Evolutionary conservation across 805 yeast genomes (phyloP).

Genomic region (Wickerhamomyces hampshirensis): DNA sequence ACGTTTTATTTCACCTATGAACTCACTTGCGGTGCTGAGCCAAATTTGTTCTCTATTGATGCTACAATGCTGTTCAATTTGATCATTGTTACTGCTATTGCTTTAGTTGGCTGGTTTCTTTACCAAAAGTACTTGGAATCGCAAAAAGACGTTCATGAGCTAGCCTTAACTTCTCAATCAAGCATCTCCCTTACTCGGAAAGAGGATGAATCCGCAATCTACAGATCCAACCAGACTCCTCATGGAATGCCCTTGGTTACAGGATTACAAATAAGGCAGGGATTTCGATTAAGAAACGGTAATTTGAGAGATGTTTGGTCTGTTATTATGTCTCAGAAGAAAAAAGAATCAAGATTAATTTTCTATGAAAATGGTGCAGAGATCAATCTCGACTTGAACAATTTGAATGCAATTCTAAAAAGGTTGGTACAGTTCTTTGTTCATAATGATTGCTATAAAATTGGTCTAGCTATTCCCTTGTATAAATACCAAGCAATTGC

Average conservation of each 20-base stretch:
- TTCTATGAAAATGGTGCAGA: slow-evolving; percentile 21
- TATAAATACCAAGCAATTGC: slow-evolving; percentile 33
- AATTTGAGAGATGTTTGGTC: slow-evolving; percentile 72
- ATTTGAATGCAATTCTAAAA: slow-evolving; percentile 29
- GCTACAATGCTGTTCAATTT: neutral
- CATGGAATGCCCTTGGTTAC: slow-evolving; percentile 63
- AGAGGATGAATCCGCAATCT: slow-evolving; percentile 66
- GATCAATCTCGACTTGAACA: slow-evolving; percentile 8
- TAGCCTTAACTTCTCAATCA: slow-evolving; percentile 61
- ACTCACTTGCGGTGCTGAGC: too few relatives aligned
- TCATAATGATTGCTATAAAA: slow-evolving; percentile 17
- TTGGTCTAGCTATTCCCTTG: slow-evolving; percentile 26
- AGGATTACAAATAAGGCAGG: slow-evolving; percentile 62
- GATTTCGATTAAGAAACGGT: slow-evolving; percentile 69
- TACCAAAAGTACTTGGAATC: slow-evolving; percentile 24
- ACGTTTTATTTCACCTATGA: too few relatives aligned
- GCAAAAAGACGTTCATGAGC: slow-evolving; percentile 50
- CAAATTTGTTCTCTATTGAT: neutral
- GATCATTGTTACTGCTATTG: slow-evolving; percentile 42
- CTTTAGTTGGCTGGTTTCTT: slow-evolving; percentile 19
- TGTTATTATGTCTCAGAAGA: slow-evolving; percentile 33
- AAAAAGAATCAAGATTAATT: slow-evolving; percentile 19
- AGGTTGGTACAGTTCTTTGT: slow-evolving; percentile 19
- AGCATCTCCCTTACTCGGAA: slow-evolving; percentile 59
- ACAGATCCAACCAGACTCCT: slow-evolving; percentile 71